These are phyloP conservation scores for Carex arenaria DNA, from an alignment of 202 grass and related monocot genomes.

Conservation along the genomic window DNA sequence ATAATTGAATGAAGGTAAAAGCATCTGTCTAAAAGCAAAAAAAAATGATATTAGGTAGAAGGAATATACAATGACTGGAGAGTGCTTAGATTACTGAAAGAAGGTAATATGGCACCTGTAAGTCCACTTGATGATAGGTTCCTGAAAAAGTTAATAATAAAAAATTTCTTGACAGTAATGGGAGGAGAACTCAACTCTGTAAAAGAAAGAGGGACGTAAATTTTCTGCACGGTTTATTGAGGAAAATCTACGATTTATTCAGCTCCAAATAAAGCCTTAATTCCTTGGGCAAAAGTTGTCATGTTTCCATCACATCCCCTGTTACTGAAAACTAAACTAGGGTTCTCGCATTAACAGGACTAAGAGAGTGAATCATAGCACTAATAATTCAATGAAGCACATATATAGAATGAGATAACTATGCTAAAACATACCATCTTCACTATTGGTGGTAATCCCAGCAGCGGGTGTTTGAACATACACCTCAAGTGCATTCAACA, in stretches of 20 bases:
- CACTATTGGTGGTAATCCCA: constrained; percentile 11
- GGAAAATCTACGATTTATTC: background rate
- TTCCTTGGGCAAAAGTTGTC: background rate
- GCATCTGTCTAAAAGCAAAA: background rate
- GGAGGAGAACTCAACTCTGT: too few species aligned
- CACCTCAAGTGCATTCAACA: constrained; percentile 58
- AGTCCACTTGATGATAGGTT: constrained; percentile 11
- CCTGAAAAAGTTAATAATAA: background rate
- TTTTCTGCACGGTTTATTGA: background rate
- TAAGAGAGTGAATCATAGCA: background rate
- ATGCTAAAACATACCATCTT: constrained; percentile 36
- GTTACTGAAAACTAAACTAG: background rate
- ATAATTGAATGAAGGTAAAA: background rate
- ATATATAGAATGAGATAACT: too few species aligned
- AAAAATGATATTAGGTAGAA: background rate
- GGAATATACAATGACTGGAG: constrained; percentile 4
- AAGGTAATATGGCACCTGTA: background rate
- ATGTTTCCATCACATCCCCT: background rate
- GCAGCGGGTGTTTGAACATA: constrained; percentile 14
- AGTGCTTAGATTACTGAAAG: background rate
- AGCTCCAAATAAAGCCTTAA: background rate
- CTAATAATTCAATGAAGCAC: too few species aligned
- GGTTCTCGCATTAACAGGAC: background rate
- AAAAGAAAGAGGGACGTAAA: background rate
- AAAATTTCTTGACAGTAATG: too few species aligned